A percentile compares a stretch with the other conserved stretches of the same genome.
These are phyloP conservation scores for Penicillium canescens DNA, from an alignment of 495 filamentous ascomycete genomes.

Conservation along the genomic window DNA sequence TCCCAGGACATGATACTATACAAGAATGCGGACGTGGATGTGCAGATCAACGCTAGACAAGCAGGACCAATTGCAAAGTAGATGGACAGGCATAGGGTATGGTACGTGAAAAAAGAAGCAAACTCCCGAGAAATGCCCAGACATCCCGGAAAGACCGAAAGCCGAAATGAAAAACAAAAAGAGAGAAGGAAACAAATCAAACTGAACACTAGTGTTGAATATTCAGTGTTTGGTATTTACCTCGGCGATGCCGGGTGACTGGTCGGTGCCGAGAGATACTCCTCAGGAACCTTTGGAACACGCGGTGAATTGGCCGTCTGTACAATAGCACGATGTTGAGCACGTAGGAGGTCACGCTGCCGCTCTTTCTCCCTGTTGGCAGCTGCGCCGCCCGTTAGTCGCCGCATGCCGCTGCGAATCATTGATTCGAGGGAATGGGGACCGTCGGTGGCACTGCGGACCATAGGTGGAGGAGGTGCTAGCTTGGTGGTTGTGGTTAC, in stretches of 20 bases:
- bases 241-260: slow-evolving; percentile 45
- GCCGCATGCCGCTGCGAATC: slow-evolving; percentile 65
- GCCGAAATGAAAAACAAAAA: slow-evolving; percentile 1
- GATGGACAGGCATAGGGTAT: slow-evolving; percentile 15
- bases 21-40: slow-evolving; percentile 11
- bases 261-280: slow-evolving; percentile 45
- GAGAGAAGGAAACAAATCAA: neutral
- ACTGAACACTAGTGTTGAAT: neutral
- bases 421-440: slow-evolving; percentile 68
- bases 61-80: slow-evolving; percentile 2
- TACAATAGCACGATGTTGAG: slow-evolving; percentile 47
- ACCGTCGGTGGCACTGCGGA: slow-evolving; percentile 46
- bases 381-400: slow-evolving; percentile 63
- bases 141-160: slow-evolving; percentile 3
- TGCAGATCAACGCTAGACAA: slow-evolving; percentile 4
- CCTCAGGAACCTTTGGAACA: slow-evolving; percentile 64
- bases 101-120: slow-evolving; percentile 13
- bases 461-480: slow-evolving; percentile 52
- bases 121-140: slow-evolving; percentile 27
- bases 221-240: slow-evolving; percentile 2
- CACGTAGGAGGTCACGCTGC: slow-evolving; percentile 57
- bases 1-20: slow-evolving; percentile 15
- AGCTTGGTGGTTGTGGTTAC: slow-evolving; percentile 49
- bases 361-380: slow-evolving; percentile 57
- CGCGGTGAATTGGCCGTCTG: slow-evolving; percentile 52